phyloP scores from a whole-genome alignment of 1,139 yeast genomes.

The Suhomyces anneliseae region DNA sequence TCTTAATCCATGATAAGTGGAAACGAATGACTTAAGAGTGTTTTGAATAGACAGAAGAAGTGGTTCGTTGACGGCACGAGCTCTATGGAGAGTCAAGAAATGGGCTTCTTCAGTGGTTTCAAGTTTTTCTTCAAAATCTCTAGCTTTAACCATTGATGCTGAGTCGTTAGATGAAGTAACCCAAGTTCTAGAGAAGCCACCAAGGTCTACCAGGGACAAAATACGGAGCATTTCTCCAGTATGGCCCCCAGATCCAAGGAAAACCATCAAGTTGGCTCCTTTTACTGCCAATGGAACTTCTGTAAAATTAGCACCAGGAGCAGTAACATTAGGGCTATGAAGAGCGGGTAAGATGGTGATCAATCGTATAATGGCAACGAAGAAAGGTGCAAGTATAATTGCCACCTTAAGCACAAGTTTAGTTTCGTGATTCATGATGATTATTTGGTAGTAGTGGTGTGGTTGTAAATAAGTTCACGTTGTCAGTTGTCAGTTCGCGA shows the following conservation, averaged over 20 bases:
- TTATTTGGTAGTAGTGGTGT: neutral
- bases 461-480: neutral
- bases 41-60: slow-evolving; percentile 51
- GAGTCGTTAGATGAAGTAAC: slow-evolving; percentile 57
- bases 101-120: slow-evolving; percentile 19
- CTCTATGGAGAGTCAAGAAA: slow-evolving; percentile 57
- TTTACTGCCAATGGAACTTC: slow-evolving; percentile 12
- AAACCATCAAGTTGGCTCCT: slow-evolving; percentile 46
- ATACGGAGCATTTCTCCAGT: slow-evolving; percentile 92
- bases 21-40: slow-evolving; percentile 43
- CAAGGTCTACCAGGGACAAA: slow-evolving; percentile 36
- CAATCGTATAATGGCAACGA: slow-evolving; percentile 26
- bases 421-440: slow-evolving; percentile 29
- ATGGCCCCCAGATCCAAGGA: slow-evolving; percentile 88
- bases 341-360: slow-evolving; percentile 31
- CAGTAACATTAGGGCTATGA: slow-evolving; percentile 6
- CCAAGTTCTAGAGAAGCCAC: slow-evolving; percentile 40
- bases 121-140: slow-evolving; percentile 36
- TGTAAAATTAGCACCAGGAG: slow-evolving; percentile 2
- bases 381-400: slow-evolving; percentile 25
- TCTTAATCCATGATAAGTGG: slow-evolving; percentile 26
- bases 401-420: slow-evolving; percentile 23
- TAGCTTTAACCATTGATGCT: slow-evolving; percentile 55
- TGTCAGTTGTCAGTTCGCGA: neutral
- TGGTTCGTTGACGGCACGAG: slow-evolving; percentile 75